phyloP scores from a whole-genome alignment of 1,139 yeast genomes.

The Nakaseomyces delphensis region DNA sequence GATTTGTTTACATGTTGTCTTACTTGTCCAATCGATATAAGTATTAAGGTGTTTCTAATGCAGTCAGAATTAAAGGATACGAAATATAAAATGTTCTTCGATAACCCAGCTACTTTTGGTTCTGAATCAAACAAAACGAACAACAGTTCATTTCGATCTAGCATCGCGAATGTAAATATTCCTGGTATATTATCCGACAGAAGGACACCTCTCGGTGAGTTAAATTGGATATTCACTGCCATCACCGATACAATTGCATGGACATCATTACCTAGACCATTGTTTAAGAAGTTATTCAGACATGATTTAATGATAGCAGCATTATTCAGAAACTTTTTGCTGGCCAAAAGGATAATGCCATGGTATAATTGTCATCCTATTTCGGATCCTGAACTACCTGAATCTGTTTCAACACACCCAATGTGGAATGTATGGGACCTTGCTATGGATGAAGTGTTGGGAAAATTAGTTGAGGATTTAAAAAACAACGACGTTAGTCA shows the following conservation, averaged over 20 bases:
- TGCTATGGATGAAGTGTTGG: constrained; percentile 88
- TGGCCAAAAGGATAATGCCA: constrained; percentile 93
- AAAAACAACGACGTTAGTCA: constrained; percentile 28
- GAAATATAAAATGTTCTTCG: constrained; percentile 47
- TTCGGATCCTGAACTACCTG: constrained; percentile 89
- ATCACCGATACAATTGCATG: constrained; percentile 97
- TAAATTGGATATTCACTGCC: constrained; percentile 97
- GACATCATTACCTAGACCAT: constrained; percentile 81
- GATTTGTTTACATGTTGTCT: constrained; percentile 91
- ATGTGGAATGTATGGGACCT: constrained; percentile 99
- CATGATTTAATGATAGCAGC: constrained; percentile 98
- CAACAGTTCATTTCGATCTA: constrained; percentile 24
- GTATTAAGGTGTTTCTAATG: constrained; percentile 85
- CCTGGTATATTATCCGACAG: constrained; percentile 92
- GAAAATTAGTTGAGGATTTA: constrained; percentile 45
- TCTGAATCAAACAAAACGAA: constrained; percentile 15
- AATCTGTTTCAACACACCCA: constrained; percentile 67
- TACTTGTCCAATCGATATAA: constrained; percentile 91
- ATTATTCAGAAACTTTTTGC: constrained; percentile 76
- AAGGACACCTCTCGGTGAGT: constrained; percentile 90
- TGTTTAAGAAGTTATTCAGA: constrained; percentile 82
- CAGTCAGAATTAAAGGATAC: constrained; percentile 63
- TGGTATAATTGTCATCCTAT: constrained; percentile 89
- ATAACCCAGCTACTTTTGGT: constrained; percentile 22
- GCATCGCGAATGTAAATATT: constrained; percentile 48